Percentiles rank a stretch among this genome's conserved stretches.
Conservation (phyloP, 2,329 filamentous ascomycete species). For the Sclerotinia borealis region DNA sequence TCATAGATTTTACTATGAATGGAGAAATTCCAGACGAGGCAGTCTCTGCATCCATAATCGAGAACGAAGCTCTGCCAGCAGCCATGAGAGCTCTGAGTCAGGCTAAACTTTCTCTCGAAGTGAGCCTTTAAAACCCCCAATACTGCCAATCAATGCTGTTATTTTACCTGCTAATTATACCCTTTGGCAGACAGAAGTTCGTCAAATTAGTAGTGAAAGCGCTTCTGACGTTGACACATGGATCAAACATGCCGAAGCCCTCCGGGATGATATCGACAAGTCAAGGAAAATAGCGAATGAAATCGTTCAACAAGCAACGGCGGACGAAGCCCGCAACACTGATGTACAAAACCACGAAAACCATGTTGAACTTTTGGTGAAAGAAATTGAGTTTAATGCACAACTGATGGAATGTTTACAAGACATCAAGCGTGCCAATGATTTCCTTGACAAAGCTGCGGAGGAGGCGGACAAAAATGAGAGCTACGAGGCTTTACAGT, state of each 20-base stretch:
- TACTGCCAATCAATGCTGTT: neutral
- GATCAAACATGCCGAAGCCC: conserved; percentile 75
- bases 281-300: conserved; percentile 74
- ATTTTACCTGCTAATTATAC: conserved; percentile 10
- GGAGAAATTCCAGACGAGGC: conserved; percentile 42
- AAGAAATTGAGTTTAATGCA: conserved; percentile 53
- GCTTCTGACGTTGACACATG: conserved; percentile 77
- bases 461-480: conserved; percentile 46
- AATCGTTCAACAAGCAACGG: conserved; percentile 72
- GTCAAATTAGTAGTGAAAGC: conserved; percentile 67
- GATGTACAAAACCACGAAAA: conserved; percentile 41
- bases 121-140: conserved; percentile 23
- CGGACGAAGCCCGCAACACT: conserved; percentile 43
- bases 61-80: conserved; percentile 33
- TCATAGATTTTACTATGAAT: conserved; percentile 55
- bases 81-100: conserved; percentile 39
- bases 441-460: conserved; percentile 57
- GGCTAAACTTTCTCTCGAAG: conserved; percentile 42
- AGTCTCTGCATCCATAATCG: conserved; percentile 31
- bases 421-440: conserved; percentile 51
- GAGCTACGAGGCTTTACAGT: conserved; percentile 50
- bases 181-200: conserved; percentile 50
- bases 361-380: conserved; percentile 50
- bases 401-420: conserved; percentile 48
- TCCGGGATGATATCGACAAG: conserved; percentile 78